Percentiles rank a stretch among this genome's conserved stretches.
These are phyloP conservation scores for Apiospora saccharicola DNA, from an alignment of 2,329 filamentous ascomycete species.

Conservation along the genomic window DNA sequence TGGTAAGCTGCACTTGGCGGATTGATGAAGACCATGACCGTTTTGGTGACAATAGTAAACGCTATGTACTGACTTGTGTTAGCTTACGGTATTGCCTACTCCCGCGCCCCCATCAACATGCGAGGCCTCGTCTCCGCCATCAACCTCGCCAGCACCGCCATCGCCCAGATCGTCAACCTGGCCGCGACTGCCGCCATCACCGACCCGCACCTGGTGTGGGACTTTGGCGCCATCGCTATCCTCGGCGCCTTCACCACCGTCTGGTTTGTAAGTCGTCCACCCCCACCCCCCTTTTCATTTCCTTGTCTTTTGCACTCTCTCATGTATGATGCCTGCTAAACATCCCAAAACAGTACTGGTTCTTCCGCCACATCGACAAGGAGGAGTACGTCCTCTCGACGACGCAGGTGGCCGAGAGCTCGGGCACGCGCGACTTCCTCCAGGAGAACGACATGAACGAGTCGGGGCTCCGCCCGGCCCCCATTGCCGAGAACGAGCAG, in stretches of 20 bases:
- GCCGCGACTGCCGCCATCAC: slow-evolving; percentile 53
- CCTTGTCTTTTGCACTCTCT: neutral
- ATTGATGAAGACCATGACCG: too few species aligned
- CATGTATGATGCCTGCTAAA: neutral
- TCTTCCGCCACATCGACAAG: slow-evolving; percentile 54
- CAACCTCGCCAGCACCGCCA: slow-evolving; percentile 54
- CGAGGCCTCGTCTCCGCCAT: slow-evolving; percentile 57
- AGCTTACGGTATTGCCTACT: slow-evolving; percentile 60
- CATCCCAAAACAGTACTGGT: slow-evolving; percentile 42
- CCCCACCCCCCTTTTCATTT: neutral
- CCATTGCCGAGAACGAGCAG: slow-evolving; percentile 43
- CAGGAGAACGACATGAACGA: slow-evolving; percentile 51
- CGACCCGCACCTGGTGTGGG: slow-evolving; percentile 58
- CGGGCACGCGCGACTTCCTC: slow-evolving; percentile 49
- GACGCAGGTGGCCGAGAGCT: slow-evolving; percentile 45
- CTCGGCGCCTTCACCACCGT: slow-evolving; percentile 52
- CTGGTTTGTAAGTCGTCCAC: slow-evolving; percentile 41
- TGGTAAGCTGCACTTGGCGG: too few species aligned
- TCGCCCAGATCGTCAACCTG: slow-evolving; percentile 55
- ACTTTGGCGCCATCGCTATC: slow-evolving; percentile 56
- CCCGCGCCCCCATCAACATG: slow-evolving; percentile 59
- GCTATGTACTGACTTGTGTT: too few species aligned
- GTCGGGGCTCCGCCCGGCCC: slow-evolving; percentile 38
- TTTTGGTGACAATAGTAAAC: too few species aligned
- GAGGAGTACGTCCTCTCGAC: slow-evolving; percentile 51